Evolutionary conservation across 805 yeast genomes (phyloP).

Genomic region (Cyberlindnera maclurae): DNA sequence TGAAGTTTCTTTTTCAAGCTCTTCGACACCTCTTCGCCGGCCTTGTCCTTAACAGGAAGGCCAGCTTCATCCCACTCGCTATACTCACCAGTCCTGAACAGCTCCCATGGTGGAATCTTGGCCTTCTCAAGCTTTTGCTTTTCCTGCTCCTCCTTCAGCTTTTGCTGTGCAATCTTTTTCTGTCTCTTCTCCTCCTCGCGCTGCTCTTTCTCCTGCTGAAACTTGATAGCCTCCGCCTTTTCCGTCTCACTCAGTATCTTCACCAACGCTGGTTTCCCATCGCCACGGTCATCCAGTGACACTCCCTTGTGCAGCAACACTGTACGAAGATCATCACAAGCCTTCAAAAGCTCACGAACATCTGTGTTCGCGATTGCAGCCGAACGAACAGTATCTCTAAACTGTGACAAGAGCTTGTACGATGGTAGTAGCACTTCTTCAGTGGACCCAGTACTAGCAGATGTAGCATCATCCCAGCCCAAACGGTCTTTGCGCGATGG

Average conservation of each 20-base stretch:
- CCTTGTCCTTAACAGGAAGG: constrained; percentile 64
- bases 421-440: constrained; percentile 79
- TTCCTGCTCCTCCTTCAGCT: constrained; percentile 54
- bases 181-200: constrained; percentile 48
- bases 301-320: constrained; percentile 73
- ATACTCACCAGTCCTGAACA: constrained; percentile 63
- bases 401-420: constrained; percentile 65
- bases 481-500: constrained; percentile 57
- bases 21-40: constrained; percentile 81
- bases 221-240: constrained; percentile 49
- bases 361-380: constrained; percentile 59
- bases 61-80: constrained; percentile 83
- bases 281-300: constrained; percentile 81
- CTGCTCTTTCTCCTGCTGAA: constrained; percentile 51
- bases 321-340: constrained; percentile 66
- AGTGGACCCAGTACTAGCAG: constrained; percentile 20
- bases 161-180: constrained; percentile 51
- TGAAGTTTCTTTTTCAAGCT: constrained; percentile 76
- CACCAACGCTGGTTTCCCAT: constrained; percentile 70
- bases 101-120: constrained; percentile 56
- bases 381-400: constrained; percentile 76
- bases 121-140: constrained; percentile 59
- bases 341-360: constrained; percentile 47
- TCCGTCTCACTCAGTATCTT: constrained; percentile 73
- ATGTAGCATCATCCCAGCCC: constrained; percentile 65